A percentile compares a stretch with the other conserved stretches of the same genome.
Evolutionary conservation across 2,329 filamentous ascomycete species (phyloP).

Genomic region (Saccharata proteae): DNA sequence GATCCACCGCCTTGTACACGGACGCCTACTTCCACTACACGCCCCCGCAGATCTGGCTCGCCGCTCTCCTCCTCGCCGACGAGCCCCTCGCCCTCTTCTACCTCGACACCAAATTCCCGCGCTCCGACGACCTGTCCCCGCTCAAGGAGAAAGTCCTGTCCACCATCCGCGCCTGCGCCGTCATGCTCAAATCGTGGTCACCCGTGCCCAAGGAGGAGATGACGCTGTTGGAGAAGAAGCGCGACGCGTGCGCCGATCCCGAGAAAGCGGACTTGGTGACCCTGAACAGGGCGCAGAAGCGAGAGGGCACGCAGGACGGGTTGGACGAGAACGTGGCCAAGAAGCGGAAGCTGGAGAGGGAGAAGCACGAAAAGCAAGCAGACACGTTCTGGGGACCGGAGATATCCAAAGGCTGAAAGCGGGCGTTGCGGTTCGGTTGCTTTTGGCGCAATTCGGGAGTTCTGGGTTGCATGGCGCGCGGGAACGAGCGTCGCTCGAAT

Average conservation of each 20-base stretch:
- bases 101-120: conserved; percentile 30
- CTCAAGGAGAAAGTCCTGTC: conserved; percentile 22
- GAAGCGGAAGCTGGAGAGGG: conserved; percentile 31
- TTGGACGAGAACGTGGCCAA: conserved; percentile 31
- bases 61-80: conserved; percentile 67
- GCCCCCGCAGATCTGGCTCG: conserved; percentile 85
- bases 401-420: too few relatives aligned
- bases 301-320: conserved; percentile 18
- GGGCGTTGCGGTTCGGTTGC: too few relatives aligned
- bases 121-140: conserved; percentile 9
- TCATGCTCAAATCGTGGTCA: conserved; percentile 22
- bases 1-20: conserved; percentile 67
- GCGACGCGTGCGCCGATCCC: conserved; percentile 63
- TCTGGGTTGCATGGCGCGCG: too few relatives aligned
- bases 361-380: conserved; percentile 30
- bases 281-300: conserved; percentile 49
- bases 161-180: conserved; percentile 27
- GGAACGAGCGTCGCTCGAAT: too few relatives aligned
- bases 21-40: conserved; percentile 97
- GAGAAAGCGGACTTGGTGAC: conserved; percentile 62
- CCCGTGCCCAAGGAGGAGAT: conserved; percentile 33
- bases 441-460: too few relatives aligned
- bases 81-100: conserved; percentile 42
- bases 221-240: conserved; percentile 46
- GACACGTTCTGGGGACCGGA: conserved; percentile 36